These are phyloP conservation scores for Mycosarcoma mackinlayi DNA, from an alignment of 1,284 basidiomycete species.

Conservation along the genomic window DNA sequence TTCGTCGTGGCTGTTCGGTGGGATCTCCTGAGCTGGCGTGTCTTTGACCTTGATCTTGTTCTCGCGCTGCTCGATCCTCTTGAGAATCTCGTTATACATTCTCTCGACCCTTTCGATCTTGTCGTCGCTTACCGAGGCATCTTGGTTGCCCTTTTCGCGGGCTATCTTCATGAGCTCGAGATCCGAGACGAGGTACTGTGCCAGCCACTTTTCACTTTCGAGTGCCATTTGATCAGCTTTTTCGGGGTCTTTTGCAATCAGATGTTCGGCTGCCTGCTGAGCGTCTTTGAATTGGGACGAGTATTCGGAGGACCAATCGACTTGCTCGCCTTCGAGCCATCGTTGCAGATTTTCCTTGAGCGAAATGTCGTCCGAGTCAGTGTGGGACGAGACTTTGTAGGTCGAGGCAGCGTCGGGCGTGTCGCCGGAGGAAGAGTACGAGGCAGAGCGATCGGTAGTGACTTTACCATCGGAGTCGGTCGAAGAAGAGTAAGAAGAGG, in stretches of 20 bases:
- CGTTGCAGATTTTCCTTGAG: conserved; percentile 51
- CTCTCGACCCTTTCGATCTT: conserved; percentile 41
- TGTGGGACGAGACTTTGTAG: conserved; percentile 32
- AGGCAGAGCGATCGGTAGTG: conserved; percentile 32
- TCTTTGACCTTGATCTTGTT: conserved; percentile 11
- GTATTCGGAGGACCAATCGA: conserved; percentile 53
- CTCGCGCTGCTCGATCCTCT: conserved; percentile 34
- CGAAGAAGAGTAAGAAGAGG: conserved; percentile 34
- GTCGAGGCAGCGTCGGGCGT: conserved; percentile 16
- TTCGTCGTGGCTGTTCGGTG: conserved; percentile 20
- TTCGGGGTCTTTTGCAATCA: conserved; percentile 43
- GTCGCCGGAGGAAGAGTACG: conserved; percentile 31
- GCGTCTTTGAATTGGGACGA: conserved; percentile 46
- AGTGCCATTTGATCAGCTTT: conserved; percentile 53
- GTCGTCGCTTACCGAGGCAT: conserved; percentile 26
- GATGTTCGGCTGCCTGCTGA: conserved; percentile 44
- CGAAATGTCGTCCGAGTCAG: conserved; percentile 13
- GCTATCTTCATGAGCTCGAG: conserved; percentile 52
- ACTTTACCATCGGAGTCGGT: conserved; percentile 30
- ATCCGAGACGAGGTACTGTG: conserved; percentile 51
- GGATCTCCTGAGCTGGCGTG: background rate
- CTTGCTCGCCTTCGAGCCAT: conserved; percentile 56
- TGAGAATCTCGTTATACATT: conserved; percentile 41
- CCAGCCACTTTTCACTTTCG: conserved; percentile 57
- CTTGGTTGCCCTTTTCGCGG: conserved; percentile 28